phyloP scores from a whole-genome alignment of 2,329 filamentous ascomycete genomes.

The Metarhizium rileyi region DNA sequence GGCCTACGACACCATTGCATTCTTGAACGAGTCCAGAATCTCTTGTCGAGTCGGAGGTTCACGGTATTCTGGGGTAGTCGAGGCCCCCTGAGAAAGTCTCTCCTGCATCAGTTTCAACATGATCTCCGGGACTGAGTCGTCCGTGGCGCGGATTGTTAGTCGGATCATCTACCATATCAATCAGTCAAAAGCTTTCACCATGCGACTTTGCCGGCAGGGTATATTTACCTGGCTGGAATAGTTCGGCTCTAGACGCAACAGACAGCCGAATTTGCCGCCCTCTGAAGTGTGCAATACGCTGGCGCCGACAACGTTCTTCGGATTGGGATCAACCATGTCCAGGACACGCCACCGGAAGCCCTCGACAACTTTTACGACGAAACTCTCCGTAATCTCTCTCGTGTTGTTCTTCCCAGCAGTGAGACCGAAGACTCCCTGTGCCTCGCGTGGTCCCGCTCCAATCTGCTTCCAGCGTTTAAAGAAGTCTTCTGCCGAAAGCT shows the following conservation, averaged over 20 bases:
- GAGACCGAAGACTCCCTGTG: constrained; percentile 75
- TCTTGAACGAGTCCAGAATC: constrained; percentile 46
- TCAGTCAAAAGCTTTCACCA: constrained; percentile 1
- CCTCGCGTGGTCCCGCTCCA: constrained; percentile 75
- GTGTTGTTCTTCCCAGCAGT: constrained; percentile 34
- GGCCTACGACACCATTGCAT: constrained; percentile 40
- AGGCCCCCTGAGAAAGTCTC: constrained; percentile 50
- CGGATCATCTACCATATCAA: constrained; percentile 70
- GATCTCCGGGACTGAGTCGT: constrained; percentile 74
- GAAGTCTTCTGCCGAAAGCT: constrained; percentile 82
- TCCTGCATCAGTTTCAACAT: constrained; percentile 84
- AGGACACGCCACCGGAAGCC: constrained; percentile 88
- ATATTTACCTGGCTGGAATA: constrained; percentile 73
- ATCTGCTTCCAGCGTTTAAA: constrained; percentile 99
- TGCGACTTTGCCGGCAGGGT: not conserved
- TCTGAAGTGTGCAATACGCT: constrained; percentile 75
- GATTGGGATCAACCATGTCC: constrained; percentile 79
- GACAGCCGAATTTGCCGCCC: constrained; percentile 85
- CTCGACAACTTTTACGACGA: constrained; percentile 63
- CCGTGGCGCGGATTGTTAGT: constrained; percentile 85
- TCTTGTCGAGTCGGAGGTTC: constrained; percentile 36
- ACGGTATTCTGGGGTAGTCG: constrained; percentile 28
- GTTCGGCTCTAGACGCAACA: constrained; percentile 91
- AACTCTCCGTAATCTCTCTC: constrained; percentile 58
- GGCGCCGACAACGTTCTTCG: constrained; percentile 86